phyloP scores from a whole-genome alignment of 306 rosid species.

The Cicer yamashitae region DNA sequence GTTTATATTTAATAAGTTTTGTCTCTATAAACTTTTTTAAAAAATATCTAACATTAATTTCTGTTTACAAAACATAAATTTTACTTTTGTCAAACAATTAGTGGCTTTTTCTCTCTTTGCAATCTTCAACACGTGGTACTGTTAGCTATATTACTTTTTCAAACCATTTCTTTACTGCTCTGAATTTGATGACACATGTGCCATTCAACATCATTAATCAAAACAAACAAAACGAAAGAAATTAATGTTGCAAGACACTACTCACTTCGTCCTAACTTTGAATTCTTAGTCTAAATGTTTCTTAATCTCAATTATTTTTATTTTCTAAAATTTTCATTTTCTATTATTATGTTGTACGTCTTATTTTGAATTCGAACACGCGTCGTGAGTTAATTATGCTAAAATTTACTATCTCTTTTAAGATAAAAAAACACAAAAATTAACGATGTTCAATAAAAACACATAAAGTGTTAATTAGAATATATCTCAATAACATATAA shows the following conservation, averaged over 20 bases:
- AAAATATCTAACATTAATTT: neutral
- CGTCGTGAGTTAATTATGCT: no score
- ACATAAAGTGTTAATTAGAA: no score
- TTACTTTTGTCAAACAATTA: neutral
- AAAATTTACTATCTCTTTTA: no score
- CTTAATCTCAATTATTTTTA: no score
- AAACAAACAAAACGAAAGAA: neutral
- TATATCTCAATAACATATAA: no score
- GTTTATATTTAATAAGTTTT: neutral
- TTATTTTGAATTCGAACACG: no score
- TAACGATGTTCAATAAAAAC: no score
- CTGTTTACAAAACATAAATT: neutral
- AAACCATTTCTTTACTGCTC: constrained; percentile 11
- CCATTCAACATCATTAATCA: constrained; percentile 14
- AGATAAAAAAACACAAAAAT: no score
- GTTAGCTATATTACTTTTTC: neutral
- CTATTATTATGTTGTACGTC: no score
- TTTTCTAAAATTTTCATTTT: no score
- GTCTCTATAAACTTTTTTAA: neutral
- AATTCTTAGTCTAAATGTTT: no score
- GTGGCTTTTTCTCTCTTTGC: constrained; percentile 1
- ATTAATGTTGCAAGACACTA: neutral
- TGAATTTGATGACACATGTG: constrained; percentile 32
- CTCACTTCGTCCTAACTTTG: no score
- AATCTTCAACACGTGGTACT: constrained; percentile 8